Conservation (phyloP, 352 stramenopile genomes). For the Elongisporangium undulatum region DNA sequence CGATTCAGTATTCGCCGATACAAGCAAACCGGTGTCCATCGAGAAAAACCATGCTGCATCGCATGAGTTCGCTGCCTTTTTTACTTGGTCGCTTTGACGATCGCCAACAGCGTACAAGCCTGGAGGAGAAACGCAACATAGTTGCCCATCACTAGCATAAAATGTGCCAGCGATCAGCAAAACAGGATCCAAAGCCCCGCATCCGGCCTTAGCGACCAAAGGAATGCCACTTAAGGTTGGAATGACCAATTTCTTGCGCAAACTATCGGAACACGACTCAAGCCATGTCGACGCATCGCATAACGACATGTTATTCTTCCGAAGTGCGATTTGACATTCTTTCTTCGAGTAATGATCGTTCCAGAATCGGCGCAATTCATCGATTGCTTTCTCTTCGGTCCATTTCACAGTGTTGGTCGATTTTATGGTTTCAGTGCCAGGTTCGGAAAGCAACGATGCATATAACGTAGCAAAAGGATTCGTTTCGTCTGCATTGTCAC, state of each 20-base stretch:
- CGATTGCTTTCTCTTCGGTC: conserved; percentile 23
- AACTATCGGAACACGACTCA: conserved; percentile 29
- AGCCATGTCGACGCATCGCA: conserved; percentile 45
- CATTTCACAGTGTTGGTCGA: conserved; percentile 1
- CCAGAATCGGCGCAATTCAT: conserved; percentile 51
- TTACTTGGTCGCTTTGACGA: conserved; percentile 31
- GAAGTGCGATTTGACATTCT: conserved; percentile 58
- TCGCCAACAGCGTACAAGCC: conserved; percentile 41
- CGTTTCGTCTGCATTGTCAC: conserved; percentile 6
- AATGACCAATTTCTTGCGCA: conserved; percentile 39
- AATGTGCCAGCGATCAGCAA: conserved; percentile 71
- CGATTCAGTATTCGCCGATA: conserved; percentile 13
- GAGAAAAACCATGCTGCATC: conserved; percentile 77
- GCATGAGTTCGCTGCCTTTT: conserved; percentile 35
- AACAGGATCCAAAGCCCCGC: conserved; percentile 53
- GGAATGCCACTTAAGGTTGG: conserved; percentile 27
- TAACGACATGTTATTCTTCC: conserved; percentile 34
- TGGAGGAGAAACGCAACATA: conserved; percentile 65
- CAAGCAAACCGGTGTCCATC: conserved; percentile 28
- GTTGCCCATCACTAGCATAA: conserved; percentile 45
- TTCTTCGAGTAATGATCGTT: conserved; percentile 48
- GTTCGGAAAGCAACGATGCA: conserved; percentile 23
- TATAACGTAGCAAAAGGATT: conserved; percentile 33
- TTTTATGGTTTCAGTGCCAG: background rate
- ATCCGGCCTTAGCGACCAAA: conserved; percentile 24